Percentiles rank a stretch among this genome's conserved stretches.
Conservation (phyloP, 306 rosid genomes). For the Lagenaria siceraria region DNA sequence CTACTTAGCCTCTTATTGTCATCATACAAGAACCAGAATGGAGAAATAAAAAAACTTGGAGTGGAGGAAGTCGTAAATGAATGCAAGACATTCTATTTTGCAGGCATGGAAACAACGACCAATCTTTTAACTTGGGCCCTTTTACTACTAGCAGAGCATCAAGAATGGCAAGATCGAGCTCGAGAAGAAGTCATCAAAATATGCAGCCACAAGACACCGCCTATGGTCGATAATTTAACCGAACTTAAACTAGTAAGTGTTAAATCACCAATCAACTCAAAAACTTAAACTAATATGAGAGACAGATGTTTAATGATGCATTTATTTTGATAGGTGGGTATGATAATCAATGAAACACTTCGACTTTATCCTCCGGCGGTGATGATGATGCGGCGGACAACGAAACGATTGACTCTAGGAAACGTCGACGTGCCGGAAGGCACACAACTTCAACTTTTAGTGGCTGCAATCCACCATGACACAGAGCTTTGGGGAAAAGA, state of each 20-base stretch:
- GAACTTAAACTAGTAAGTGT: constrained; percentile 49
- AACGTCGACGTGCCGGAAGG: constrained; percentile 34
- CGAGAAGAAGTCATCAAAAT: constrained; percentile 40
- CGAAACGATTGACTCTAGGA: constrained; percentile 33
- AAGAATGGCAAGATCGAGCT: constrained; percentile 57
- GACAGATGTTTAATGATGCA: neutral
- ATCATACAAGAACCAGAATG: too few species aligned
- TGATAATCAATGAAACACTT: constrained; percentile 60
- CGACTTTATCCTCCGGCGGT: constrained; percentile 54
- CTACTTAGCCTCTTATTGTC: too few species aligned
- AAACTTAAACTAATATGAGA: too few species aligned
- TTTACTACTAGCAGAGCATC: constrained; percentile 12
- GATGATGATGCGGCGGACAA: constrained; percentile 27
- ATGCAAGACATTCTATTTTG: too few species aligned
- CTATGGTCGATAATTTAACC: constrained; percentile 26
- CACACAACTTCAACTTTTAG: constrained; percentile 20
- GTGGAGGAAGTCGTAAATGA: too few species aligned
- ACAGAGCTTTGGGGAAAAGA: constrained; percentile 3
- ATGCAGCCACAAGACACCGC: constrained; percentile 15
- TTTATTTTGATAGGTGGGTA: constrained; percentile 22
- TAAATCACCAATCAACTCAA: neutral
- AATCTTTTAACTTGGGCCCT: too few species aligned
- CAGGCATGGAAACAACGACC: too few species aligned
- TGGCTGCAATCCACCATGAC: constrained; percentile 11
- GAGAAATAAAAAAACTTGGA: too few species aligned